Evolutionary conservation across 2,329 filamentous ascomycete species (phyloP).

Genomic region (Aaosphaeria arxii): DNA sequence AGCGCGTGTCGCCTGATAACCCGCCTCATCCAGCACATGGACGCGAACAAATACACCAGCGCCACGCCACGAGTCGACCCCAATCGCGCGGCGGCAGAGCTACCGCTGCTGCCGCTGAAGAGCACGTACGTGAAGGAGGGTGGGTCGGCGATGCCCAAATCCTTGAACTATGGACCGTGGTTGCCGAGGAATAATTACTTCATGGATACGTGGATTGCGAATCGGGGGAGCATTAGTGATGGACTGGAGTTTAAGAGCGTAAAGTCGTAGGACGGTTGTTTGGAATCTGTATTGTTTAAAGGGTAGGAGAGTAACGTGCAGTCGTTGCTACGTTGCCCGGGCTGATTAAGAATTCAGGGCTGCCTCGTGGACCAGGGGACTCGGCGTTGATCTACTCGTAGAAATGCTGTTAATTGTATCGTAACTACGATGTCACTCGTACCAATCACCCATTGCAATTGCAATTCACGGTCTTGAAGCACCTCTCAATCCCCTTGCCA

Average conservation of each 20-base stretch:
- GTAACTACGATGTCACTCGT: too few relatives aligned
- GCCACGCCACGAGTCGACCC: slow-evolving; percentile 47
- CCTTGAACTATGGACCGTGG: slow-evolving; percentile 45
- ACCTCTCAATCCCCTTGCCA: too few relatives aligned
- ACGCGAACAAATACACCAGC: slow-evolving; percentile 38
- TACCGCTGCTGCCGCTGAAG: slow-evolving; percentile 44
- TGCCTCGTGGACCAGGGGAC: too few relatives aligned
- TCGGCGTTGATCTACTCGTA: too few relatives aligned
- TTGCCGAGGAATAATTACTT: slow-evolving; percentile 43
- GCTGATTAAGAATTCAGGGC: too few relatives aligned
- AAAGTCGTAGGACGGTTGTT: too few relatives aligned
- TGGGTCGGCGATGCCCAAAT: slow-evolving; percentile 44
- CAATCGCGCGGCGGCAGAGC: slow-evolving; percentile 37
- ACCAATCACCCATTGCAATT: too few relatives aligned
- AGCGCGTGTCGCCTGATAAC: slow-evolving; percentile 49
- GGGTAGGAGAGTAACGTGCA: too few relatives aligned
- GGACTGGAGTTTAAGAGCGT: slow-evolving; percentile 37
- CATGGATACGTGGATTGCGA: slow-evolving; percentile 42
- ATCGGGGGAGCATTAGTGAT: slow-evolving; percentile 41
- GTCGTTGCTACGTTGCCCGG: too few relatives aligned
- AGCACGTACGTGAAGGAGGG: slow-evolving; percentile 53
- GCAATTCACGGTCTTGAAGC: too few relatives aligned
- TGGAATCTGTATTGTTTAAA: too few relatives aligned
- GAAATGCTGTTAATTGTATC: too few relatives aligned
- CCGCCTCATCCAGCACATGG: slow-evolving; percentile 53